Percentiles rank a stretch among this genome's conserved stretches.
Conservation (phyloP, 2,329 filamentous ascomycete species). For the Cladosporium halotolerans region DNA sequence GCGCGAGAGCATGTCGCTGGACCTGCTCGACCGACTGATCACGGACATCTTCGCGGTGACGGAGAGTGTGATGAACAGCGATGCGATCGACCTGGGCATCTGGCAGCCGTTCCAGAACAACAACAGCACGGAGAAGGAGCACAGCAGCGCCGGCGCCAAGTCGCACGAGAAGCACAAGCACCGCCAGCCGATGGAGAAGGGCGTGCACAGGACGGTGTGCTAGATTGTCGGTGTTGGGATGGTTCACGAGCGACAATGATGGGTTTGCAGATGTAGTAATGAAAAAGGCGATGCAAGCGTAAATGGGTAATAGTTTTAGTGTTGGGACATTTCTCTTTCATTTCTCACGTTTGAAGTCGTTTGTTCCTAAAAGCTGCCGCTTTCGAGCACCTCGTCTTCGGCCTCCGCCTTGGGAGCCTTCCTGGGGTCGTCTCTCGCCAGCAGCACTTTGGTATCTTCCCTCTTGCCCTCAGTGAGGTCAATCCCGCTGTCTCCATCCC, state of each 20-base stretch:
- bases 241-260: background rate
- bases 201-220: constrained; percentile 45
- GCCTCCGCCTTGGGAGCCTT: constrained; percentile 18
- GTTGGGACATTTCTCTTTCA: constrained; percentile 3
- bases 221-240: constrained; percentile 20
- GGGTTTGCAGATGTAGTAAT: background rate
- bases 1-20: constrained; percentile 62
- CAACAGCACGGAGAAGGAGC: constrained; percentile 38
- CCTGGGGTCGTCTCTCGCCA: constrained; percentile 32
- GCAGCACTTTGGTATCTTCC: constrained; percentile 31
- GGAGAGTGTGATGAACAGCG: constrained; percentile 52
- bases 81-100: constrained; percentile 46
- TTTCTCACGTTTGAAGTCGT: constrained; percentile 5
- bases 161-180: constrained; percentile 40
- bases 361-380: constrained; percentile 3
- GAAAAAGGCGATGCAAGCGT: background rate
- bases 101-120: constrained; percentile 37
- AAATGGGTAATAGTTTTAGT: background rate
- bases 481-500: constrained; percentile 36
- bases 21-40: constrained; percentile 58
- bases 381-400: constrained; percentile 14
- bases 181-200: constrained; percentile 40
- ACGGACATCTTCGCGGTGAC: constrained; percentile 56
- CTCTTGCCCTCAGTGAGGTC: constrained; percentile 27
- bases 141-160: constrained; percentile 32